phyloP scores from a whole-genome alignment of 225 moss, liverwort and hornwort genomes.

The Polytrichum formosum region DNA sequence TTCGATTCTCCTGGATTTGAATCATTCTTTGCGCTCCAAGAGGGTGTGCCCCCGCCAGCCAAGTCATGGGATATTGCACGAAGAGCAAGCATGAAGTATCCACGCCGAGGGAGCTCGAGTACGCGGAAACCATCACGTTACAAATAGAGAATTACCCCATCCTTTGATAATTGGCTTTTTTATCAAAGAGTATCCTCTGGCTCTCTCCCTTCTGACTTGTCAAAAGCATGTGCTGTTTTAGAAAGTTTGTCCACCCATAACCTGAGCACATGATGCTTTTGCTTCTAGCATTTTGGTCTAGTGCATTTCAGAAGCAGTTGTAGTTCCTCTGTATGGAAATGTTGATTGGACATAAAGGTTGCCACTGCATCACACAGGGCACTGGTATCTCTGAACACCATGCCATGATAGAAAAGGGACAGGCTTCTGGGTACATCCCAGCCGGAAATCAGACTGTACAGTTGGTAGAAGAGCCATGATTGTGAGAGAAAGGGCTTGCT shows the following conservation, averaged over 20 bases:
- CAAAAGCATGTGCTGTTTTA: not conserved
- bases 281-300: too few relatives aligned
- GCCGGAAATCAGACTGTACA: not conserved
- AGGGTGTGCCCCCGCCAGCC: constrained; percentile 82
- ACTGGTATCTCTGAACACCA: not conserved
- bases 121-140: constrained; percentile 19
- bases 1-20: constrained; percentile 94
- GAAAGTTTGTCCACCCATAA: not conserved
- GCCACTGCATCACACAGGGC: not conserved
- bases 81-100: constrained; percentile 79
- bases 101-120: constrained; percentile 23
- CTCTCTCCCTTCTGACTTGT: not conserved
- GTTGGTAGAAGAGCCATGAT: not conserved
- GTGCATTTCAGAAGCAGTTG: too few relatives aligned
- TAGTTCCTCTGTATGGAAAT: too few relatives aligned
- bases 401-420: not conserved
- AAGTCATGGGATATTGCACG: constrained; percentile 94
- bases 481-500: not conserved
- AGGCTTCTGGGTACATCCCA: not conserved
- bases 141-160: not conserved
- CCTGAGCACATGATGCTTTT: not conserved
- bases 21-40: constrained; percentile 84
- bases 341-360: not conserved
- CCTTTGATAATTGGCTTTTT: too few relatives aligned
- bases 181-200: too few relatives aligned